Conservation (phyloP, 2,329 filamentous ascomycete genomes). For the Chrysoporthe austroafricana region DNA sequence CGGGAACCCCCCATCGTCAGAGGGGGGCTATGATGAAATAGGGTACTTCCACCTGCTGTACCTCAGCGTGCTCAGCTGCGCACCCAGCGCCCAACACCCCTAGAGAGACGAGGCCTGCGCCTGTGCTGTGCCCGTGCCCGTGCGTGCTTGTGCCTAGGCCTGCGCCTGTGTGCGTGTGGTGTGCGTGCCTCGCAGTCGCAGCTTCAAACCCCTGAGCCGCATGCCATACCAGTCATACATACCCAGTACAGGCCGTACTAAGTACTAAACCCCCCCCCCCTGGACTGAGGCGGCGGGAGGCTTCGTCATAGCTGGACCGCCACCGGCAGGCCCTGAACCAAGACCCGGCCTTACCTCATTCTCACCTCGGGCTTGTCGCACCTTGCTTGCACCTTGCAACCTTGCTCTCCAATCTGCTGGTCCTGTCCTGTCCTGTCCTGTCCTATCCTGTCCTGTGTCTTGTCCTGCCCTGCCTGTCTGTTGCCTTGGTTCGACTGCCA, state of each 20-base stretch:
- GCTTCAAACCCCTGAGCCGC: background rate
- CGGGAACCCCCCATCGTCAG: background rate
- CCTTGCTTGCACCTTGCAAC: constrained; percentile 17
- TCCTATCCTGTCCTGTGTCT: too few relatives aligned
- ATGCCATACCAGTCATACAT: background rate
- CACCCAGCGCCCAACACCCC: background rate
- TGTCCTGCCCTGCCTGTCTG: too few relatives aligned
- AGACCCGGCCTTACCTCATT: constrained; percentile 18
- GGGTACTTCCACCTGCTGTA: too few relatives aligned
- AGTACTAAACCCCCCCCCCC: background rate
- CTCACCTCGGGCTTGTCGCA: constrained; percentile 12
- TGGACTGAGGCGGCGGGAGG: background rate
- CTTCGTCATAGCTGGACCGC: constrained; percentile 27
- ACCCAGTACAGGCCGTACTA: too few relatives aligned
- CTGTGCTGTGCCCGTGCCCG: too few relatives aligned
- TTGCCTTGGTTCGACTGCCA: constrained; percentile 2
- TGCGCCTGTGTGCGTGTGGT: background rate
- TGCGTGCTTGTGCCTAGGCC: background rate
- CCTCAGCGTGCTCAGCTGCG: background rate
- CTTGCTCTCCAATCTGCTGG: background rate
- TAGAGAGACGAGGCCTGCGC: too few relatives aligned
- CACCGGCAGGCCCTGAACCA: constrained; percentile 9
- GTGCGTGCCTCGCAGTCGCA: too few relatives aligned
- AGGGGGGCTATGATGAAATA: constrained; percentile 6
- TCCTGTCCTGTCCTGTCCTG: background rate